Evolutionary conservation across 192 early-diverging fungal genomes (phyloP).

Genomic region (Coemansia sp.): DNA sequence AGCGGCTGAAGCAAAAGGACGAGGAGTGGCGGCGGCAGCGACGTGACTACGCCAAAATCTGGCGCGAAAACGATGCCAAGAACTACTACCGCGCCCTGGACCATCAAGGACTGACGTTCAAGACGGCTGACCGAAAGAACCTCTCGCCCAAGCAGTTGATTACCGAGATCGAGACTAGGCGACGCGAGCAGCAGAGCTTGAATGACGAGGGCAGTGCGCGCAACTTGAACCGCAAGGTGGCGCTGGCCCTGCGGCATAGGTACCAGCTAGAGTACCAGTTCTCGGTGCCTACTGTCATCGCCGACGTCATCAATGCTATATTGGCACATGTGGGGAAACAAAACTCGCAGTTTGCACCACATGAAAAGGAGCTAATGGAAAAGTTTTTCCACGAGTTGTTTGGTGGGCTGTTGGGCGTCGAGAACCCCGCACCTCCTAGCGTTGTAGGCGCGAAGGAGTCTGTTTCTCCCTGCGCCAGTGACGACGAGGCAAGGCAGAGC

Average conservation of each 20-base stretch:
- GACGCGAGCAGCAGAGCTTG: constrained; percentile 76
- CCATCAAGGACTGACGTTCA: constrained; percentile 91
- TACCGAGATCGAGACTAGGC: constrained; percentile 81
- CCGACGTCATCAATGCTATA: constrained; percentile 75
- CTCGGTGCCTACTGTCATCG: constrained; percentile 71
- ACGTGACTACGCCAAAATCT: constrained; percentile 95
- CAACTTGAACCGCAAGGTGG: constrained; percentile 45
- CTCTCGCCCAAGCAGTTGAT: constrained; percentile 76
- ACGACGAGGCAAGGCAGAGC: neutral
- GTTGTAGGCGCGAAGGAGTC: neutral
- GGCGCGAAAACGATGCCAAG: constrained; percentile 91
- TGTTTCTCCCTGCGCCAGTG: neutral
- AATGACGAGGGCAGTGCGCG: constrained; percentile 29
- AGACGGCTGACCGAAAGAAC: constrained; percentile 79
- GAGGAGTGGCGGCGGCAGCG: constrained; percentile 84
- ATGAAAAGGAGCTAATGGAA: constrained; percentile 74
- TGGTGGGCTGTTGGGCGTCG: constrained; percentile 55
- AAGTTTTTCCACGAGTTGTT: constrained; percentile 75
- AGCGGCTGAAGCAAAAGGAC: constrained; percentile 96
- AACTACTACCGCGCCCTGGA: constrained; percentile 96
- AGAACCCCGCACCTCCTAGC: constrained; percentile 13
- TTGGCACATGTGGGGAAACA: constrained; percentile 69
- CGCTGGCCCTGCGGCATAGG: constrained; percentile 53
- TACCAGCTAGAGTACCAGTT: constrained; percentile 85
- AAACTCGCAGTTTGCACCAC: constrained; percentile 55